These are phyloP conservation scores for Castanospermum australe DNA, from an alignment of 306 rosid genomes.

Conservation along the genomic window DNA sequence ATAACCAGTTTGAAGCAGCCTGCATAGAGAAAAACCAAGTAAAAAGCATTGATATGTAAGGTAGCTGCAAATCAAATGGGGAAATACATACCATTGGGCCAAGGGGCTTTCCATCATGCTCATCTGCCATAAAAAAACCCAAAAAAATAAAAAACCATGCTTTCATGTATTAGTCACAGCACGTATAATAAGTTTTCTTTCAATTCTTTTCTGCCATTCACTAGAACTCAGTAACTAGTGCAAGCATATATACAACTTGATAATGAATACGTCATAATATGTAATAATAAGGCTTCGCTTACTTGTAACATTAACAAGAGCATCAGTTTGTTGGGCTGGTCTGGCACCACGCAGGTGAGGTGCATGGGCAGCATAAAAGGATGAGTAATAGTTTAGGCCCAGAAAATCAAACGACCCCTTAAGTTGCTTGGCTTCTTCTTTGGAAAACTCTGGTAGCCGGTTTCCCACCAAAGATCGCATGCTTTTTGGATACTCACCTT, in stretches of 20 bases:
- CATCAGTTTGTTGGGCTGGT: slow-evolving; percentile 38
- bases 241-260: slow-evolving; percentile 14
- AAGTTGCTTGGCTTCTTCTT: slow-evolving; percentile 32
- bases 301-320: slow-evolving; percentile 42
- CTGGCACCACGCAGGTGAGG: slow-evolving; percentile 25
- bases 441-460: slow-evolving; percentile 33
- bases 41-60: background rate
- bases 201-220: background rate
- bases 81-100: slow-evolving; percentile 36
- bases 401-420: slow-evolving; percentile 43
- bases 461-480: slow-evolving; percentile 37
- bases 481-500: slow-evolving; percentile 41
- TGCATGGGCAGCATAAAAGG: slow-evolving; percentile 38
- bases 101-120: slow-evolving; percentile 25
- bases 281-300: background rate
- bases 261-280: background rate
- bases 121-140: slow-evolving; percentile 35
- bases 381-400: slow-evolving; percentile 44
- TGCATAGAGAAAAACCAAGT: slow-evolving; percentile 17
- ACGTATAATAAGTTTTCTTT: background rate
- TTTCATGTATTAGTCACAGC: background rate
- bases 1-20: slow-evolving; percentile 39
- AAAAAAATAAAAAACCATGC: background rate
- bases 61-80: slow-evolving; percentile 5
- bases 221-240: background rate